Evolutionary conservation across 164 flowering plant species (phyloP).

Genomic region (Piper betle): DNA sequence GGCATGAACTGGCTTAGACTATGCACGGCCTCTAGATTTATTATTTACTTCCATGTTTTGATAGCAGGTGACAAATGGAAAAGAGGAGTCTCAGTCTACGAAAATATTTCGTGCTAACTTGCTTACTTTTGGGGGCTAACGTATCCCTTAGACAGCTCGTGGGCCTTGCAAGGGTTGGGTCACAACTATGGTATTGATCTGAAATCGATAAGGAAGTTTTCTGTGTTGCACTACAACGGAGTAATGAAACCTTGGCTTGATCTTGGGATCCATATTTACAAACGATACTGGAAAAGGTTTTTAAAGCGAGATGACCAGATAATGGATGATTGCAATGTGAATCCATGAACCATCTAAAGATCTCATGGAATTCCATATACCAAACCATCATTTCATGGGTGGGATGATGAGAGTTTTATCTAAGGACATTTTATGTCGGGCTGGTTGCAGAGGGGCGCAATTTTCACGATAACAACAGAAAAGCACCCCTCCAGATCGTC

Average conservation of each 20-base stretch:
- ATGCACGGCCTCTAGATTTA: neutral
- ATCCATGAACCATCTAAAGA: neutral
- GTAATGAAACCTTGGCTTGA: slow-evolving; percentile 20
- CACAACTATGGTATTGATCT: slow-evolving; percentile 42
- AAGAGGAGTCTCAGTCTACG: slow-evolving; percentile 16
- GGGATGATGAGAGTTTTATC: neutral
- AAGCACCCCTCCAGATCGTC: neutral
- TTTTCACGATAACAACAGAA: no score
- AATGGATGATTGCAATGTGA: neutral
- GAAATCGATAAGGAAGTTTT: slow-evolving; percentile 9
- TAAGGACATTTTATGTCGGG: neutral
- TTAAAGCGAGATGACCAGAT: neutral
- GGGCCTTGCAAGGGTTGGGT: slow-evolving; percentile 69
- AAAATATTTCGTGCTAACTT: slow-evolving; percentile 43
- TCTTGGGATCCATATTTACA: slow-evolving; percentile 8
- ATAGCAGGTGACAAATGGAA: slow-evolving; percentile 15
- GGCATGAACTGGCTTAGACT: neutral
- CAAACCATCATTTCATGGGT: neutral
- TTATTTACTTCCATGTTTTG: neutral
- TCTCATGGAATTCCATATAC: neutral
- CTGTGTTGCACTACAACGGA: slow-evolving; percentile 17
- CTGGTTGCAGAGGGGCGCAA: neutral
- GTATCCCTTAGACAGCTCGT: slow-evolving; percentile 41
- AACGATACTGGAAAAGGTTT: slow-evolving; percentile 12
- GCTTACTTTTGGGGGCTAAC: slow-evolving; percentile 47